Base-by-base conservation (phyloP, 345 rosid genomes). In the Eucalyptus curtisii region DNA sequence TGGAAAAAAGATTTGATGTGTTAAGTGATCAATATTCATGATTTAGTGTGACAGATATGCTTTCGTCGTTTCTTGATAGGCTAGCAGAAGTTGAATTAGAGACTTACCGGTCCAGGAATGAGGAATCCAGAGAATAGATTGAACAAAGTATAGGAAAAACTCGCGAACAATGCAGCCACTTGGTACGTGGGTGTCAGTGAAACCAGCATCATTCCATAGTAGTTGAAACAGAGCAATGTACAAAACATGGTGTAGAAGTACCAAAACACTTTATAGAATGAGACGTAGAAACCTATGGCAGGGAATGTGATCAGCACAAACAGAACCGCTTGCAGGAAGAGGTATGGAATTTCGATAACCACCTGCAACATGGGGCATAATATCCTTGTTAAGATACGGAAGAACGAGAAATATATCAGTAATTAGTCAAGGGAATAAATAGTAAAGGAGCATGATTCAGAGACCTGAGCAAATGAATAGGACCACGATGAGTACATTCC, bases 401-500 rank as follows among this genome's bases (percentile, higher is more conserved):
- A 76, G 82, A 20, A 76, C 27, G 7, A 76, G 15, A 76, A 37
- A 76, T 40, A 76, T 76, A 40, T 76, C 15, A 20, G 82, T 40
- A 37, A 71, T 37, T 76, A 20, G 81, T 76, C 47, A 24, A 37
- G 27, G 27, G 49, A 42, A 27, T 57, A 40, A 5, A 25, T 31
- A 11, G 79, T 13, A 44, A 57, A 13, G 33, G n/a, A 52, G 68
- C 13, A 27, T 22, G 14, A 17, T 16, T 31, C 31, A 80, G 15
- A 13, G 27, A 96, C 98, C 95, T 96, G 95, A 87, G 97, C 91
- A 76, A 92, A 87, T 59, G 96, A 91, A 90, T 94, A 94, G 5
- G 96, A 92, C 95, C 92, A 91, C 31, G 97, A 92, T 25, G 96
- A 92, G 91, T 95, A 96, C 97, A 95, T 94, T 64, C 94, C 90